These are phyloP conservation scores for Balansia obtecta DNA, from an alignment of 2,329 filamentous ascomycete species.

Conservation along the genomic window DNA sequence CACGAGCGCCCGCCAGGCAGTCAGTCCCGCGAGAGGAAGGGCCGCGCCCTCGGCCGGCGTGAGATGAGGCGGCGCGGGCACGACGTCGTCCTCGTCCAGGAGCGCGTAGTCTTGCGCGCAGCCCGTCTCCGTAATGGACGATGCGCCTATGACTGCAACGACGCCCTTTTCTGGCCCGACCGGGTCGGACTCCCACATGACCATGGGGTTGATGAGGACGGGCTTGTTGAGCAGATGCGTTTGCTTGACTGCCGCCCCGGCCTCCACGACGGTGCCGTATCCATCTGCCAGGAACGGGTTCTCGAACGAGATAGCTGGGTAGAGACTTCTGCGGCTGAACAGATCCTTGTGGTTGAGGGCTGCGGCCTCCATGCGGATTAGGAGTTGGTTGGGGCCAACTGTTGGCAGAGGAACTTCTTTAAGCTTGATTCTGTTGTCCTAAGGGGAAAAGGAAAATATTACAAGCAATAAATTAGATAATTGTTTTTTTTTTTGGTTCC, in stretches of 20 bases:
- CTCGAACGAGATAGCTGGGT: conserved; percentile 72
- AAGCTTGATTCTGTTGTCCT: conserved; percentile 37
- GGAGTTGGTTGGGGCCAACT: conserved; percentile 54
- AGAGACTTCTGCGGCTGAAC: conserved; percentile 85
- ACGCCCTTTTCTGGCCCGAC: conserved; percentile 57
- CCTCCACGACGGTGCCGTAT: conserved; percentile 56
- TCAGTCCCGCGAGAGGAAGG: conserved; percentile 73
- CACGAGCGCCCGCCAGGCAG: conserved; percentile 76
- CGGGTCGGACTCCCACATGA: conserved; percentile 61
- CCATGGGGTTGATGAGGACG: conserved; percentile 67
- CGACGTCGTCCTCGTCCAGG: conserved; percentile 60
- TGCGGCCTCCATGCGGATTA: conserved; percentile 64
- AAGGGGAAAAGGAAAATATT: too few relatives aligned
- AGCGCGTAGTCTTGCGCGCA: conserved; percentile 63
- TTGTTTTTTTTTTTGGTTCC: neutral
- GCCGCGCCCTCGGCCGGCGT: conserved; percentile 65
- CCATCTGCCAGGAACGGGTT: conserved; percentile 75
- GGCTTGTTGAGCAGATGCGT: conserved; percentile 42
- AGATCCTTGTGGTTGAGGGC: conserved; percentile 92
- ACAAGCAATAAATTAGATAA: too few relatives aligned
- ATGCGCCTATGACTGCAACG: conserved; percentile 56
- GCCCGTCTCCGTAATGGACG: conserved; percentile 47
- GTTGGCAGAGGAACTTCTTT: conserved; percentile 49
- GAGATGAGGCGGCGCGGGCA: conserved; percentile 58
- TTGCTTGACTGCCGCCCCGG: conserved; percentile 36